phyloP scores from a whole-genome alignment of 495 filamentous ascomycete genomes.

The Hyaloscypha finlandica region DNA sequence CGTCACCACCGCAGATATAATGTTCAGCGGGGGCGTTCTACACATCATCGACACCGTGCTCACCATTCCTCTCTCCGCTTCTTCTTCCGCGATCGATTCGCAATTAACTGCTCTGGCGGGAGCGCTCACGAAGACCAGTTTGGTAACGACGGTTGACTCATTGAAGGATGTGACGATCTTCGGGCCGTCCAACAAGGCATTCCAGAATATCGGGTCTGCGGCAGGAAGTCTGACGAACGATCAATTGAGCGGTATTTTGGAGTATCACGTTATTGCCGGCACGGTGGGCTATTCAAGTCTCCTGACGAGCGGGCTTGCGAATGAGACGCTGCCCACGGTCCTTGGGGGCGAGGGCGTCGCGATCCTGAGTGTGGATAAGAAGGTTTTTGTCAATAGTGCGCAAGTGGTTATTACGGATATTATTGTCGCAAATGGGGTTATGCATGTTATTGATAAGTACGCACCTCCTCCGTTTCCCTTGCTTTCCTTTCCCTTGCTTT shows the following conservation, averaged over 20 bases:
- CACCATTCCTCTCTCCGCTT: constrained; percentile 51
- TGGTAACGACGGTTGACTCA: constrained; percentile 46
- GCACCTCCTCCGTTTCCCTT: constrained; percentile 1
- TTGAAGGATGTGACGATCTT: constrained; percentile 63
- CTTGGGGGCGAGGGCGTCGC: constrained; percentile 34
- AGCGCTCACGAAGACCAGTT: constrained; percentile 49
- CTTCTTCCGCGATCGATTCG: constrained; percentile 45
- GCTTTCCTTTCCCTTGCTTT: not conserved
- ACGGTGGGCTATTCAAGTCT: constrained; percentile 52
- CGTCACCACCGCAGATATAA: constrained; percentile 48
- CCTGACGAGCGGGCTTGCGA: constrained; percentile 38
- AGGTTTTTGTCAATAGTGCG: constrained; percentile 26
- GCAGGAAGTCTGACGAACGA: constrained; percentile 44
- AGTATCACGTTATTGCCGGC: constrained; percentile 61
- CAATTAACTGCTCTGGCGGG: constrained; percentile 59
- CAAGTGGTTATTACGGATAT: constrained; percentile 24
- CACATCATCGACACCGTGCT: constrained; percentile 65
- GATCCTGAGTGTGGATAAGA: constrained; percentile 10
- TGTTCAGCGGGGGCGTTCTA: constrained; percentile 63
- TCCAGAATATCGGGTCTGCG: constrained; percentile 57
- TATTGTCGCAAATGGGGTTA: constrained; percentile 27
- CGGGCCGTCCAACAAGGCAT: constrained; percentile 62
- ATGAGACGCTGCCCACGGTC: constrained; percentile 44
- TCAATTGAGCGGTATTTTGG: constrained; percentile 50
- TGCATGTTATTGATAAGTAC: constrained; percentile 29